Evolutionary conservation across 2,329 filamentous ascomycete species (phyloP).

Genomic region (Epichloe brachyelytri): DNA sequence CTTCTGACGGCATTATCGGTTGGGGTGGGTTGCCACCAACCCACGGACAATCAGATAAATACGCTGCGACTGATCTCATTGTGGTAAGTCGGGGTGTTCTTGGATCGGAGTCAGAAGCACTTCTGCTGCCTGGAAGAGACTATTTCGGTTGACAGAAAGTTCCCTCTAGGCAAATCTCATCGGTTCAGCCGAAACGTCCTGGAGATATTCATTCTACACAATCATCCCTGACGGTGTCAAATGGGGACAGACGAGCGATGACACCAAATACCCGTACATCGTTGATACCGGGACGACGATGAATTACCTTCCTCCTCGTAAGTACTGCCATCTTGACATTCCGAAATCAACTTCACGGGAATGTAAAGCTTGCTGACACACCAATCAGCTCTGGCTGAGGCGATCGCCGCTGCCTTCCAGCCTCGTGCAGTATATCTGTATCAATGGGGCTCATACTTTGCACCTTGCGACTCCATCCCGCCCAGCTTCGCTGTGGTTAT

Average conservation of each 20-base stretch:
- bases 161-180: conserved; percentile 29
- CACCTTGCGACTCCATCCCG: conserved; percentile 32
- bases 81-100: conserved; percentile 23
- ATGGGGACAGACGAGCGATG: conserved; percentile 29
- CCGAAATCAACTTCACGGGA: neutral
- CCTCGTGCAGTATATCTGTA: conserved; percentile 34
- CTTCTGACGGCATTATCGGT: conserved; percentile 30
- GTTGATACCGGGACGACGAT: conserved; percentile 40
- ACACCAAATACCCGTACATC: conserved; percentile 33
- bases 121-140: neutral
- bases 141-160: neutral
- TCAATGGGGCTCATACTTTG: conserved; percentile 36
- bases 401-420: conserved; percentile 33
- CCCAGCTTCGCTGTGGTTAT: conserved; percentile 34
- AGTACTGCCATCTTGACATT: conserved; percentile 10
- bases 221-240: conserved; percentile 35
- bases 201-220: conserved; percentile 39
- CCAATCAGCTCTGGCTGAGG: conserved; percentile 29
- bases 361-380: neutral
- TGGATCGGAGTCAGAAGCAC: neutral
- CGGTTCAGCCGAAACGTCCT: conserved; percentile 24
- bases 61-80: conserved; percentile 28
- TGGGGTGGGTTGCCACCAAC: conserved; percentile 34
- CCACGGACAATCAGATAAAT: conserved; percentile 15
- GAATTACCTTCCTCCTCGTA: conserved; percentile 35